These are phyloP conservation scores for Acorus calamus DNA, from an alignment of 106 monocot genomes.

Conservation along the genomic window DNA sequence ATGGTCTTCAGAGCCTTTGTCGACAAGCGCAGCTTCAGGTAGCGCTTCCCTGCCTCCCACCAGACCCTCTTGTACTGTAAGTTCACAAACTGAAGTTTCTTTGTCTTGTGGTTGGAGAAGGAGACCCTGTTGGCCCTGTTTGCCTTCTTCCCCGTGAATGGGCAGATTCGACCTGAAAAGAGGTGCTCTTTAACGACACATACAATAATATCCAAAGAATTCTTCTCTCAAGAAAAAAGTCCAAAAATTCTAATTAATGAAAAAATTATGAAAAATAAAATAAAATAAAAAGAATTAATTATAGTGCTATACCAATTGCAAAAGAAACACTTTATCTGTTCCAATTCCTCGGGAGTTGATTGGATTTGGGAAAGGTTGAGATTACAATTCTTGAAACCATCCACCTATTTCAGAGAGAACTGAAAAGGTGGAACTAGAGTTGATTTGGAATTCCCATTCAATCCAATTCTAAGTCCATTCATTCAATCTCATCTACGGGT, in stretches of 20 bases:
- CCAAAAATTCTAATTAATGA: neutral
- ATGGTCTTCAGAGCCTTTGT: constrained; percentile 87
- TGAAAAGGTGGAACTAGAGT: too few species aligned
- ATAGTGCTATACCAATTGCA: too few species aligned
- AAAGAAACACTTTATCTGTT: too few species aligned
- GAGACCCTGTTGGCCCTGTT: constrained; percentile 88
- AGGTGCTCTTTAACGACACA: neutral
- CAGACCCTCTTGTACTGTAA: constrained; percentile 93
- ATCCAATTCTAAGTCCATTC: too few species aligned
- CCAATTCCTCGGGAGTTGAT: too few species aligned
- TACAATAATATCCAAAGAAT: neutral
- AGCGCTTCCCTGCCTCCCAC: constrained; percentile 92
- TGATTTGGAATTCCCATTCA: too few species aligned
- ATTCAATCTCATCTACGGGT: too few species aligned
- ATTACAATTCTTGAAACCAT: too few species aligned
- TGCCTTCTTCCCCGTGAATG: constrained; percentile 89
- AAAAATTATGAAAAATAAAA: too few species aligned
- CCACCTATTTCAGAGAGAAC: too few species aligned
- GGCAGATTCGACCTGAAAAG: constrained; percentile 61
- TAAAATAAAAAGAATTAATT: too few species aligned
- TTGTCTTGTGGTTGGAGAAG: constrained; percentile 87
- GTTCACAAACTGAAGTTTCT: constrained; percentile 84
- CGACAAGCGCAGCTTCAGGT: constrained; percentile 75
- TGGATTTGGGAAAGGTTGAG: too few species aligned
- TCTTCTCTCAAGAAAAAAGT: neutral